These are phyloP conservation scores for Pseudogymnoascus sp. DNA, from an alignment of 2,329 filamentous ascomycete genomes.

Conservation along the genomic window DNA sequence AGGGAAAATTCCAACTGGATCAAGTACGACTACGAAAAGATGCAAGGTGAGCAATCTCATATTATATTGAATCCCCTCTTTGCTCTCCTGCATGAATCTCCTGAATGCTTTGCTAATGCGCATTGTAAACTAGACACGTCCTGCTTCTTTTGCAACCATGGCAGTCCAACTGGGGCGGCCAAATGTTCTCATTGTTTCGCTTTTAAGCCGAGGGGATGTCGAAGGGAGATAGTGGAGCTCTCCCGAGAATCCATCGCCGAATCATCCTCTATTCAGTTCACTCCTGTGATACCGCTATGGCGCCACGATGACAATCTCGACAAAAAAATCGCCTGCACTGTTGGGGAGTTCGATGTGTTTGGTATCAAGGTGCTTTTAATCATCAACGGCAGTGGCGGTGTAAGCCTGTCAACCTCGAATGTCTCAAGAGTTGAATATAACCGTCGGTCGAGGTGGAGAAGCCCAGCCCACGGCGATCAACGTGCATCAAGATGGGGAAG, in stretches of 20 bases:
- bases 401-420: background rate
- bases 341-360: background rate
- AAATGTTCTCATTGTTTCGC: background rate
- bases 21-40: background rate
- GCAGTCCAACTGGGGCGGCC: background rate
- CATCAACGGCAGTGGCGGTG: background rate
- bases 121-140: background rate
- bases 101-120: background rate
- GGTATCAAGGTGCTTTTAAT: background rate
- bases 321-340: background rate
- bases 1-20: background rate
- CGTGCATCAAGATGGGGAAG: background rate
- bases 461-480: background rate
- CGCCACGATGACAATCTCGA: background rate
- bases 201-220: background rate
- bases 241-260: background rate
- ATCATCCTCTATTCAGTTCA: background rate
- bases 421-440: background rate
- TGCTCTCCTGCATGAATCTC: background rate
- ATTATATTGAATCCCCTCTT: background rate
- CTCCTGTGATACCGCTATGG: background rate
- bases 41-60: background rate
- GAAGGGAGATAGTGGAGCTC: background rate
- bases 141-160: background rate
- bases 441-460: background rate